A percentile compares a stretch with the other conserved stretches of the same genome.
Evolutionary conservation across 345 rosid genomes (phyloP).

Genomic region (Psidium guajava): DNA sequence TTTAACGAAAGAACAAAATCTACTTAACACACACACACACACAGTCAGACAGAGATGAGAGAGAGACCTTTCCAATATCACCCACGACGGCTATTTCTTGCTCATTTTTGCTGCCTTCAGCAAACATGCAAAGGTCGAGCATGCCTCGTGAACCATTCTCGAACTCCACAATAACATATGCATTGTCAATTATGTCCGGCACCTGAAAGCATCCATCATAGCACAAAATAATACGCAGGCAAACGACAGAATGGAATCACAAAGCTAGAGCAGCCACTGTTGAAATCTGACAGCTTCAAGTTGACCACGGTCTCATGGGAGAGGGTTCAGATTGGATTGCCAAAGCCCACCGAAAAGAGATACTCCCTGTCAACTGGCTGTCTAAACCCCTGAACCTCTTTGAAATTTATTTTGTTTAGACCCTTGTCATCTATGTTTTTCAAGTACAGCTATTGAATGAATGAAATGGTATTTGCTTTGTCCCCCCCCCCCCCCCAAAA

Average conservation of each 20-base stretch:
- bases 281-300: background rate
- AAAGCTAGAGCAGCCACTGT: background rate
- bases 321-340: too few species aligned
- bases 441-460: too few species aligned
- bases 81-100: constrained; percentile 86
- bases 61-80: constrained; percentile 58
- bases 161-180: constrained; percentile 80
- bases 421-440: too few species aligned
- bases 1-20: background rate
- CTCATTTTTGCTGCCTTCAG: constrained; percentile 94
- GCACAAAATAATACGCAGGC: background rate
- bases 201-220: constrained; percentile 28
- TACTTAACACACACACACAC: background rate
- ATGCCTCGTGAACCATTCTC: constrained; percentile 85
- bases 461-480: too few species aligned
- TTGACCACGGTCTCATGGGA: background rate
- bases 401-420: too few species aligned
- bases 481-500: too few species aligned
- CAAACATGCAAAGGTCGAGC: constrained; percentile 98
- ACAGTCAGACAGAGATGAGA: background rate
- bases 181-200: constrained; percentile 86
- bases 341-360: too few species aligned
- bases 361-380: too few species aligned
- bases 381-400: too few species aligned
- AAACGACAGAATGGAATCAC: background rate